Percentiles rank a stretch among this genome's conserved stretches.
phyloP scores from a whole-genome alignment of 2,329 filamentous ascomycete genomes.

The Laburnicola sp. region DNA sequence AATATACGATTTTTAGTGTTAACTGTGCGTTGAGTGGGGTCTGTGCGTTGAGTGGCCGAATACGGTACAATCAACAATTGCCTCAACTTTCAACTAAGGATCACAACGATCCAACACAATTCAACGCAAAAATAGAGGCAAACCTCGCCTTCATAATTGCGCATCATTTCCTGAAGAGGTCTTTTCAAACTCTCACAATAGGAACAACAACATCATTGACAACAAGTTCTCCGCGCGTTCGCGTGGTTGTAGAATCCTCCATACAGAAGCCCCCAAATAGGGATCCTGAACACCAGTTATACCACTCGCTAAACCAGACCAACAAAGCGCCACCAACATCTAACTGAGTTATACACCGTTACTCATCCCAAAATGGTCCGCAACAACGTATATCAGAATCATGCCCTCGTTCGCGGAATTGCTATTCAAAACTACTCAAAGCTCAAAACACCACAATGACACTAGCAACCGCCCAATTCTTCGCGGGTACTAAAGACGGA shows the following conservation, averaged over 20 bases:
- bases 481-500: slow-evolving; percentile 1
- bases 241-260: not conserved
- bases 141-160: not conserved
- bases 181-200: not conserved
- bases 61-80: slow-evolving; percentile 1
- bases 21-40: no score
- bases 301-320: not conserved
- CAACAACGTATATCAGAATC: not conserved
- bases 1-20: no score
- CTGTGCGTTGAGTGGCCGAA: not conserved
- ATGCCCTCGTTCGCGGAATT: no score
- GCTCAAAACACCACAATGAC: not conserved
- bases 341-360: not conserved
- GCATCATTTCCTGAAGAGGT: not conserved
- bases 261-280: not conserved
- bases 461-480: slow-evolving; percentile 4
- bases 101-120: no score
- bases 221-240: not conserved
- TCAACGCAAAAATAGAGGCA: not conserved
- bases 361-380: not conserved
- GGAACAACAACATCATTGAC: not conserved
- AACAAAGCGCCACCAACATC: slow-evolving; percentile 5
- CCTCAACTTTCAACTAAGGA: no score
- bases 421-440: no score
- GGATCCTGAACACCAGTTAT: not conserved